phyloP scores from a whole-genome alignment of 768 basidiomycete genomes.

The Boletus reticuloceps region DNA sequence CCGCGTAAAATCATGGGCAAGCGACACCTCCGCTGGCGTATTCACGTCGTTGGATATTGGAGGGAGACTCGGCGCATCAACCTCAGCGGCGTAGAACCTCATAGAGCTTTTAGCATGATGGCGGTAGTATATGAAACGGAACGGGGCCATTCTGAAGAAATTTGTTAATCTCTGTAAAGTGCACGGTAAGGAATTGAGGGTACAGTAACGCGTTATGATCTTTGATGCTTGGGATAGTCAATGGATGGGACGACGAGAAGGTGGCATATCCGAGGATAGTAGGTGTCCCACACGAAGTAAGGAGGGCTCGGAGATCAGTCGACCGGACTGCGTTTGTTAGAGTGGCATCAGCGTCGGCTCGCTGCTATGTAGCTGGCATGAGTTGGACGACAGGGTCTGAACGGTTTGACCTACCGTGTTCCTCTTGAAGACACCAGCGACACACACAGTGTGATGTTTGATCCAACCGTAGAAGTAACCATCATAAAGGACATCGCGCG shows the following conservation, averaged over 20 bases:
- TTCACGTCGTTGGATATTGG: constrained; percentile 14
- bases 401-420: constrained; percentile 28
- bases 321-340: constrained; percentile 11
- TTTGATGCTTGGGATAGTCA: constrained; percentile 31
- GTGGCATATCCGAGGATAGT: constrained; percentile 31
- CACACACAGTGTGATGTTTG: constrained; percentile 41
- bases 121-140: constrained; percentile 46
- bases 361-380: constrained; percentile 8
- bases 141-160: constrained; percentile 10
- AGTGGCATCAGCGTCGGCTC: constrained; percentile 13
- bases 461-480: constrained; percentile 64
- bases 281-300: constrained; percentile 18
- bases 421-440: constrained; percentile 48
- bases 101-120: constrained; percentile 54
- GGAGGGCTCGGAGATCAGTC: constrained; percentile 18
- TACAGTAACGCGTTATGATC: constrained; percentile 26
- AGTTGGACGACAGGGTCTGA: neutral
- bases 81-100: constrained; percentile 61
- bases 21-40: constrained; percentile 27
- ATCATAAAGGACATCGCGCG: constrained; percentile 41
- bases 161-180: constrained; percentile 8
- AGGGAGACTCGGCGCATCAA: constrained; percentile 27
- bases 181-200: neutral
- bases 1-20: constrained; percentile 41
- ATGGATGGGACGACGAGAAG: constrained; percentile 13